Evolutionary conservation across 768 basidiomycete species (phyloP).

Genomic region (Leccinum barrowsii): DNA sequence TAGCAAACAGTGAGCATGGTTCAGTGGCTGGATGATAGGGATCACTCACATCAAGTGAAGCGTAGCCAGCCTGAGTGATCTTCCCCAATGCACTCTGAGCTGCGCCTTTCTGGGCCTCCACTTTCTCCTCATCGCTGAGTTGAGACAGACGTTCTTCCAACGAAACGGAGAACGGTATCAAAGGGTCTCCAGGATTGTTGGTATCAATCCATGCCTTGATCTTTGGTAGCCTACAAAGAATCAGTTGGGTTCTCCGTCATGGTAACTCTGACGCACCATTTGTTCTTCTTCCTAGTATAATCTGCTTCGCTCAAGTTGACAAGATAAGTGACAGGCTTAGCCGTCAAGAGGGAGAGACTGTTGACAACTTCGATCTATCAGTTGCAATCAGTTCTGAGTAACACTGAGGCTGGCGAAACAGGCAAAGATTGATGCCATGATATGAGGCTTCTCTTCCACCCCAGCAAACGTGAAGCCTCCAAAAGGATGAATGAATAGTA

Average conservation of each 20-base stretch:
- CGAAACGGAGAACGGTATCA: conserved; percentile 96
- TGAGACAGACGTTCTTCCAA: conserved; percentile 83
- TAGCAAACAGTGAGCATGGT: background rate
- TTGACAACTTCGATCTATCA: conserved; percentile 87
- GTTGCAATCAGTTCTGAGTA: conserved; percentile 12
- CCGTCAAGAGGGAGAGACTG: conserved; percentile 83
- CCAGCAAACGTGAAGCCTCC: conserved; percentile 68
- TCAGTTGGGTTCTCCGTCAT: background rate
- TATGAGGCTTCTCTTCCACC: conserved; percentile 77
- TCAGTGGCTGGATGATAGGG: background rate
- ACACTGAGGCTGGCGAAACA: background rate
- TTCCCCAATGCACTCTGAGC: conserved; percentile 78
- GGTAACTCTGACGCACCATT: conserved; percentile 56
- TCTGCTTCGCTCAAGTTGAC: conserved; percentile 96
- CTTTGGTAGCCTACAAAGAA: conserved; percentile 71
- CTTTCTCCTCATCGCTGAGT: conserved; percentile 63
- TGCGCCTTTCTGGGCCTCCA: conserved; percentile 75
- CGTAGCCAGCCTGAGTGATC: conserved; percentile 94
- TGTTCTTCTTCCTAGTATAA: conserved; percentile 97
- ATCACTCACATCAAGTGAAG: conserved; percentile 69
- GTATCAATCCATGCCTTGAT: conserved; percentile 98
- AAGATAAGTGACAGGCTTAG: conserved; percentile 96
- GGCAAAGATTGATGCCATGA: conserved; percentile 12
- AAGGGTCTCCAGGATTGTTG: conserved; percentile 91
- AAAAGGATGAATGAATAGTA: conserved; percentile 2